A percentile compares a stretch with the other conserved stretches of the same genome.
Evolutionary conservation across 106 monocot genomes (phyloP).

Genomic region (Chionographis japonica): DNA sequence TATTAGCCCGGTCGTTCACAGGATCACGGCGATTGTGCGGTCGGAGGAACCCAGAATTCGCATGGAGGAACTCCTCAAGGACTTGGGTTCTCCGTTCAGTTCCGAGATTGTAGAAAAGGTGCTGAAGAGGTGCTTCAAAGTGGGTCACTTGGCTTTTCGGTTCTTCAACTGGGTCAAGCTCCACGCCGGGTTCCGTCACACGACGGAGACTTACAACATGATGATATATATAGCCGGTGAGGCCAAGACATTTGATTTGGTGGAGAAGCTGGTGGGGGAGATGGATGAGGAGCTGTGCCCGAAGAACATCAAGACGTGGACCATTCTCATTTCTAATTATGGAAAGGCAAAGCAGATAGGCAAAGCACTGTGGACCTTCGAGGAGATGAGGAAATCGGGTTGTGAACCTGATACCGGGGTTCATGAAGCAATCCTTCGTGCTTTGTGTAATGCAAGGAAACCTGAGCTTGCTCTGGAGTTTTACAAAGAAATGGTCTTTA

Average conservation of each 20-base stretch:
- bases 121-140: conserved; percentile 82
- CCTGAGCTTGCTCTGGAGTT: conserved; percentile 70
- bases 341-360: conserved; percentile 52
- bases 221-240: conserved; percentile 83
- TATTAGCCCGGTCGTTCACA: conserved; percentile 52
- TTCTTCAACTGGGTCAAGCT: conserved; percentile 79
- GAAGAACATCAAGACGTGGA: conserved; percentile 79
- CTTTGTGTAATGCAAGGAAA: conserved; percentile 40
- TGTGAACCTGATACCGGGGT: conserved; percentile 34
- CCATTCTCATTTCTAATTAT: conserved; percentile 59
- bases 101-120: conserved; percentile 64
- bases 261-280: conserved; percentile 54
- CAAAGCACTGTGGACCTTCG: conserved; percentile 47
- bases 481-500: conserved; percentile 70
- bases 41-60: conserved; percentile 6
- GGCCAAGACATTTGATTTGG: conserved; percentile 38
- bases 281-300: conserved; percentile 51
- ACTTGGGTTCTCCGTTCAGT: conserved; percentile 26
- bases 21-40: conserved; percentile 46
- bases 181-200: conserved; percentile 39
- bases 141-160: conserved; percentile 32
- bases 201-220: conserved; percentile 59
- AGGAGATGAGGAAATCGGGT: conserved; percentile 55
- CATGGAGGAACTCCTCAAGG: conserved; percentile 42
- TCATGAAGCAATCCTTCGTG: conserved; percentile 41